Percentiles rank a stretch among this genome's conserved stretches.
These are phyloP conservation scores for Cymbopogon flexuosus DNA, from an alignment of 202 grass and related monocot species.

Conservation along the genomic window DNA sequence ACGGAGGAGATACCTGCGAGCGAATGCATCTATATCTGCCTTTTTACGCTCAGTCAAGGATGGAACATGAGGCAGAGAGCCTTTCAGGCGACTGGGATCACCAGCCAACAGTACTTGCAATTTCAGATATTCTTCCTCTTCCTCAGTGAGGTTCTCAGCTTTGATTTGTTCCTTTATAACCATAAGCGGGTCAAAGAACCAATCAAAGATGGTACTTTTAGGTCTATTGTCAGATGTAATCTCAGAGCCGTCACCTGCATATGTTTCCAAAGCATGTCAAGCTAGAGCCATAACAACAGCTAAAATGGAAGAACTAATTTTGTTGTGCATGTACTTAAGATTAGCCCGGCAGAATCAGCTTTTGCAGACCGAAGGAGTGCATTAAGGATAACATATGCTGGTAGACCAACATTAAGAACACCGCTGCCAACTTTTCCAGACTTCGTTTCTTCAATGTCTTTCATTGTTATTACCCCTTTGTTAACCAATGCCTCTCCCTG, in stretches of 20 bases:
- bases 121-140: constrained; percentile 81
- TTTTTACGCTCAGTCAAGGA: constrained; percentile 59
- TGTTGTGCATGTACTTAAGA: constrained; percentile 57
- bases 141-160: constrained; percentile 69
- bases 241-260: constrained; percentile 62
- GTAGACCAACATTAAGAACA: constrained; percentile 73
- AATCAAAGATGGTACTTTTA: constrained; percentile 59
- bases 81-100: constrained; percentile 51
- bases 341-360: constrained; percentile 50
- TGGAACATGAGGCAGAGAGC: constrained; percentile 46
- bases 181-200: constrained; percentile 96
- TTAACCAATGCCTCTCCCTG: constrained; percentile 67
- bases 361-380: constrained; percentile 66
- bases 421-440: constrained; percentile 63
- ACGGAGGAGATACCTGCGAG: constrained; percentile 46
- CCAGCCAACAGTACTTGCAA: constrained; percentile 64
- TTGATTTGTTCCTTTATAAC: constrained; percentile 94
- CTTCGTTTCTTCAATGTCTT: constrained; percentile 84
- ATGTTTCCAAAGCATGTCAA: constrained; percentile 15
- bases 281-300: neutral
- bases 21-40: constrained; percentile 89
- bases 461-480: constrained; percentile 57
- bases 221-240: constrained; percentile 87
- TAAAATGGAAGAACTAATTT: neutral
- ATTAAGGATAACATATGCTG: constrained; percentile 89